phyloP scores from a whole-genome alignment of 2,329 filamentous ascomycete species.

The Ophiostoma sp. region DNA sequence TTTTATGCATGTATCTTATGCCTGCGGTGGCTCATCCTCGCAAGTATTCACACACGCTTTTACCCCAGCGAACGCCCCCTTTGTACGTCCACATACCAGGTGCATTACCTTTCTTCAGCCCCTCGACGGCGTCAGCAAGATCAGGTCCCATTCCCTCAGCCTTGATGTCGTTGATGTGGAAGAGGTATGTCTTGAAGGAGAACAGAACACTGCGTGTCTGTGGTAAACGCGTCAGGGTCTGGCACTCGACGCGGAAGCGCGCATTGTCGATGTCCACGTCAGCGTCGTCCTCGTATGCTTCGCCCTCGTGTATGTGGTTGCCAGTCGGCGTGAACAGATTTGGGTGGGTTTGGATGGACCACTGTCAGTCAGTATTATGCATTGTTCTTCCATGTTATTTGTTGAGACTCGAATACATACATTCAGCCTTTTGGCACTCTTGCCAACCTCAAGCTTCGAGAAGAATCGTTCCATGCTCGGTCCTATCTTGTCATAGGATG shows the following conservation, averaged over 20 bases:
- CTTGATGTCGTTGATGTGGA: conserved; percentile 45
- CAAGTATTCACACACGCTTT: conserved; percentile 44
- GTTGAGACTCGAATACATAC: conserved; percentile 33
- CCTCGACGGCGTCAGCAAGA: conserved; percentile 50
- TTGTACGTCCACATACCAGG: conserved; percentile 53
- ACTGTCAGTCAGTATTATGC: conserved; percentile 34
- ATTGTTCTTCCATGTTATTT: no score
- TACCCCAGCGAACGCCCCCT: conserved; percentile 45
- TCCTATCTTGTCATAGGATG: conserved; percentile 50
- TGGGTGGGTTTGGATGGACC: conserved; percentile 44
- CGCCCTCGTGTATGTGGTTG: conserved; percentile 37
- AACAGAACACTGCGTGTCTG: conserved; percentile 45
- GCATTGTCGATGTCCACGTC: conserved; percentile 40
- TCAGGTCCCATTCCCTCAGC: conserved; percentile 43
- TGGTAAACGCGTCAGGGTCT: conserved; percentile 48
- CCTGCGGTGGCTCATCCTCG: conserved; percentile 27
- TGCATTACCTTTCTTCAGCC: conserved; percentile 46
- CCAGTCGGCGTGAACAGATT: conserved; percentile 39
- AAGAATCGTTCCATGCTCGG: conserved; percentile 54
- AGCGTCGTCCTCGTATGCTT: conserved; percentile 35
- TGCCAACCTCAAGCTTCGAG: conserved; percentile 43
- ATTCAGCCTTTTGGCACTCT: conserved; percentile 47
- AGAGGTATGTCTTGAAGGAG: conserved; percentile 53
- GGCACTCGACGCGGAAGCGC: conserved; percentile 45
- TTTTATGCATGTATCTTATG: background rate